These are phyloP conservation scores for Plenodomus tracheiphilus DNA, from an alignment of 2,329 filamentous ascomycete genomes.

Conservation along the genomic window DNA sequence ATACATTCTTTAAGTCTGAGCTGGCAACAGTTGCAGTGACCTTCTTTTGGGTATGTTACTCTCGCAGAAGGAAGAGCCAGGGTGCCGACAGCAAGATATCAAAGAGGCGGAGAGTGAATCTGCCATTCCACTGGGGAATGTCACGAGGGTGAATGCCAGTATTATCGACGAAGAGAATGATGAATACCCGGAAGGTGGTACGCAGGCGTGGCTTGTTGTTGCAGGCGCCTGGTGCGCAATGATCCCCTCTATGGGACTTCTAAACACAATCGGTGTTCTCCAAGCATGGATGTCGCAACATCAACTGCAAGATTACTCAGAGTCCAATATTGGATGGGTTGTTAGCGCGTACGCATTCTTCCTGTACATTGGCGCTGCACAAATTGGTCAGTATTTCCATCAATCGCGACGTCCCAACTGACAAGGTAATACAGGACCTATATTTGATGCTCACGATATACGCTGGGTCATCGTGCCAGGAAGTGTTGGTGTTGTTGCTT, in stretches of 20 bases:
- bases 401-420: background rate
- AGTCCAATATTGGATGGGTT: constrained; percentile 48
- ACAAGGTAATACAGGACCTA: constrained; percentile 28
- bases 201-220: constrained; percentile 49
- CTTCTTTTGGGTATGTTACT: background rate
- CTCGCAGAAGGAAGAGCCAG: background rate
- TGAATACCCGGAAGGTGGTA: constrained; percentile 46
- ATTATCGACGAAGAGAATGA: background rate
- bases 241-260: constrained; percentile 46
- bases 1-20: too few relatives aligned
- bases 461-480: constrained; percentile 34
- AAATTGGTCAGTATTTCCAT: constrained; percentile 19
- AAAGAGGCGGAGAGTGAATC: background rate
- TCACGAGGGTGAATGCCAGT: background rate
- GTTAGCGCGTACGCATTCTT: constrained; percentile 48
- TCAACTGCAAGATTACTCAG: constrained; percentile 41
- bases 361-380: constrained; percentile 41
- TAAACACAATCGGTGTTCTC: constrained; percentile 47
- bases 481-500: constrained; percentile 32
- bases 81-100: background rate
- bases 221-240: constrained; percentile 48
- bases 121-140: background rate
- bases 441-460: constrained; percentile 40
- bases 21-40: too few relatives aligned
- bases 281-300: constrained; percentile 46